Conservation (phyloP, 1,139 yeast genomes). For the Candida tunisiensis region DNA sequence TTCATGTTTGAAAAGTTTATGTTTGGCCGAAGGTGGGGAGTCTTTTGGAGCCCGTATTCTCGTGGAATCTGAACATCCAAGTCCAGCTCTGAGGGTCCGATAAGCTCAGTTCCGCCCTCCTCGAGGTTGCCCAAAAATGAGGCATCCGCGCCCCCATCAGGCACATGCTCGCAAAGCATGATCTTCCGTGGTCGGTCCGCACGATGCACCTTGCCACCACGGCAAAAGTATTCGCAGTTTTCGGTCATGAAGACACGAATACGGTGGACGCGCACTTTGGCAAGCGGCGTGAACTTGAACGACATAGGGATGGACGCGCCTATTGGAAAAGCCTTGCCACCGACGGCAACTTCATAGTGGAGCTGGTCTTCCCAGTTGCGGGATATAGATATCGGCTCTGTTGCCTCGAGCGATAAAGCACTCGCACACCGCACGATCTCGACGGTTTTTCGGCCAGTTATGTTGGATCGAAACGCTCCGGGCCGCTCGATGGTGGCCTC, state of each 20-base stretch:
- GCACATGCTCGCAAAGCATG: slow-evolving; percentile 63
- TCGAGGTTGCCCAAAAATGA: slow-evolving; percentile 24
- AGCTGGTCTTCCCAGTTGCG: slow-evolving; percentile 91
- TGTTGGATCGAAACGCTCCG: slow-evolving; percentile 74
- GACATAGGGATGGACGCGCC: slow-evolving; percentile 76
- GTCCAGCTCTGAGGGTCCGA: slow-evolving; percentile 46
- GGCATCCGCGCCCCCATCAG: slow-evolving; percentile 29
- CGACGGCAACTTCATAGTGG: slow-evolving; percentile 77
- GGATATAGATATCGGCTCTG: slow-evolving; percentile 82
- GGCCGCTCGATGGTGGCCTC: slow-evolving; percentile 55
- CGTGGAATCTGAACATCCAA: slow-evolving; percentile 74
- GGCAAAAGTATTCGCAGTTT: slow-evolving; percentile 77
- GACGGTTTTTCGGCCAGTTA: slow-evolving; percentile 48
- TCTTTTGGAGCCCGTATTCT: slow-evolving; percentile 29
- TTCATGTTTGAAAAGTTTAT: slow-evolving; percentile 64
- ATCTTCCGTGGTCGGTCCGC: slow-evolving; percentile 79
- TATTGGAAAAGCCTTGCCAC: slow-evolving; percentile 53
- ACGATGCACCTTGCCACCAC: slow-evolving; percentile 72
- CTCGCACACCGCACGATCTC: slow-evolving; percentile 60
- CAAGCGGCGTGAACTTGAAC: slow-evolving; percentile 69
- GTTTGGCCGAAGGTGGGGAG: slow-evolving; percentile 55
- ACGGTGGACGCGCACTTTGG: slow-evolving; percentile 75
- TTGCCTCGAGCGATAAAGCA: slow-evolving; percentile 66
- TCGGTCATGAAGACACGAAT: slow-evolving; percentile 76
- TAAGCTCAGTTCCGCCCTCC: slow-evolving; percentile 21